Evolutionary conservation across 345 rosid species (phyloP).

Genomic region (Firmiana major): DNA sequence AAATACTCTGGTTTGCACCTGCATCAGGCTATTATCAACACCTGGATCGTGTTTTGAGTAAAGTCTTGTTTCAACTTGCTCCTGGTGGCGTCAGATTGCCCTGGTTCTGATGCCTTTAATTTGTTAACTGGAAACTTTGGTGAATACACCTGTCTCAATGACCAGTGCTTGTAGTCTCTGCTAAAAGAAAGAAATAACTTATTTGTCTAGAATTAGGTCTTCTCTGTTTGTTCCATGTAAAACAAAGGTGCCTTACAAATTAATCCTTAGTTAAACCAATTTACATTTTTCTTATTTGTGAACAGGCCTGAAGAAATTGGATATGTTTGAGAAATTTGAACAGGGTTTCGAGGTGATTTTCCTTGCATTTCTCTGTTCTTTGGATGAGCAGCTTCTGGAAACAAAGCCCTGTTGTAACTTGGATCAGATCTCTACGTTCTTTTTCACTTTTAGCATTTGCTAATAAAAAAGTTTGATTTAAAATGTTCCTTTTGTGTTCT

Average conservation of each 20-base stretch:
- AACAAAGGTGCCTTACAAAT: not conserved
- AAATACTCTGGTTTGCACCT: not conserved
- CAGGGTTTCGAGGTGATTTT: not conserved
- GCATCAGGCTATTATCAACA: not conserved
- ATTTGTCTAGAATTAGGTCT: not conserved
- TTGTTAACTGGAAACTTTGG: not conserved
- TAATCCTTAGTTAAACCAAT: not conserved
- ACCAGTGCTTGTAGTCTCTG: not conserved
- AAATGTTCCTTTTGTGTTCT: not conserved
- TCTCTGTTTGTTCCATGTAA: not conserved
- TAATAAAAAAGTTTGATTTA: not conserved
- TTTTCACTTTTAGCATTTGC: not conserved
- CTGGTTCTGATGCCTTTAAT: not conserved
- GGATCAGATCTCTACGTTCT: not conserved
- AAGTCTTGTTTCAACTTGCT: not conserved
- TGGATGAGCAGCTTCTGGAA: not conserved
- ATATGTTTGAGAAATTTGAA: slow-evolving; percentile 6
- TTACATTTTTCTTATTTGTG: not conserved
- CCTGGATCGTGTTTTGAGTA: not conserved
- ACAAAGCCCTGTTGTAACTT: not conserved
- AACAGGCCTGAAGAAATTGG: slow-evolving; percentile 10
- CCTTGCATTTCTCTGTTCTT: not conserved
- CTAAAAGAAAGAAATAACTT: not conserved
- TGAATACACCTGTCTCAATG: not conserved
- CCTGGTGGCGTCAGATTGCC: not conserved